A percentile compares a stretch with the other conserved stretches of the same genome.
Evolutionary conservation across 2,329 filamentous ascomycete genomes (phyloP).

Genomic region (Penicillium sp.): DNA sequence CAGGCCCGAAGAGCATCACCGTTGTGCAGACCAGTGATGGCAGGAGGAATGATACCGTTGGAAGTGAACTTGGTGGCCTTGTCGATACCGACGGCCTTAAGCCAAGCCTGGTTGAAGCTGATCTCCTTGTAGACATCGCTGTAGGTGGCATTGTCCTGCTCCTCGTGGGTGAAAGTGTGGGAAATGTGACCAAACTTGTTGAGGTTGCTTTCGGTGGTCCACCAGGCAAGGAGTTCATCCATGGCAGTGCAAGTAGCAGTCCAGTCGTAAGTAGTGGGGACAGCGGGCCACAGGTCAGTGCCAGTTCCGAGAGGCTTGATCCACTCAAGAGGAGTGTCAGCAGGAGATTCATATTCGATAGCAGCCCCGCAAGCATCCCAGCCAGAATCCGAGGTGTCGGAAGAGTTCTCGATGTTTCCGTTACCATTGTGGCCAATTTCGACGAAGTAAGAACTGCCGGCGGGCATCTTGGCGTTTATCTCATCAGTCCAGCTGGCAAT

Average conservation of each 20-base stretch:
- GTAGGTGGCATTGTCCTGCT: slow-evolving; percentile 62
- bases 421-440: slow-evolving; percentile 60
- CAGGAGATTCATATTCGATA: slow-evolving; percentile 49
- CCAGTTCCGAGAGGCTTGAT: slow-evolving; percentile 54
- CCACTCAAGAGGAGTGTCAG: slow-evolving; percentile 51
- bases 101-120: slow-evolving; percentile 60
- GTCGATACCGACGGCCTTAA: slow-evolving; percentile 54
- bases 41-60: slow-evolving; percentile 61
- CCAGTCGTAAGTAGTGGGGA: slow-evolving; percentile 51
- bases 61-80: slow-evolving; percentile 50
- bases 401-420: slow-evolving; percentile 48
- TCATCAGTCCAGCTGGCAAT: slow-evolving; percentile 47
- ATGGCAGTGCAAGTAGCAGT: slow-evolving; percentile 50
- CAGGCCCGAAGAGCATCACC: slow-evolving; percentile 62
- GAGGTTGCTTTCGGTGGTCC: slow-evolving; percentile 50
- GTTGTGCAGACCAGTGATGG: slow-evolving; percentile 64
- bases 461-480: slow-evolving; percentile 48
- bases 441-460: slow-evolving; percentile 54
- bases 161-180: slow-evolving; percentile 62
- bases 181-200: slow-evolving; percentile 60
- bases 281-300: slow-evolving; percentile 50
- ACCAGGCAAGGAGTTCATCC: slow-evolving; percentile 57
- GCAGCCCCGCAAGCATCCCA: slow-evolving; percentile 34
- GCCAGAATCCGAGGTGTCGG: slow-evolving; percentile 22
- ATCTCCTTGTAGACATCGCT: slow-evolving; percentile 58